Evolutionary conservation across 1,284 basidiomycete species (phyloP).

Genomic region (Ceratorhiza oryzae-sativae): DNA sequence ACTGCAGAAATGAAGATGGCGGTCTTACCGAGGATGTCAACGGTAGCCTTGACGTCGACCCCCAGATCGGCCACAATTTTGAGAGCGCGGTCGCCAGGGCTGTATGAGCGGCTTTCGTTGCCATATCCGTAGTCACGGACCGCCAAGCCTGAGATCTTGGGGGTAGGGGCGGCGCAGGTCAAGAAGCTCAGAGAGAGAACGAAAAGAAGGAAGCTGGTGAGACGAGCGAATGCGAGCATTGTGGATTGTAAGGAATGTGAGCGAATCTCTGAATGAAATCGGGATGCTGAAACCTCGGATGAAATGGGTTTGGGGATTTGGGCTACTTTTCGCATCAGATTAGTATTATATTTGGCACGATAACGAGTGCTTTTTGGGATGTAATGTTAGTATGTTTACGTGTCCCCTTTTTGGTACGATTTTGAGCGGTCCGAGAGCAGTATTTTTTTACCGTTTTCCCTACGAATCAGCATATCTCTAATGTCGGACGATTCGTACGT

Average conservation of each 20-base stretch:
- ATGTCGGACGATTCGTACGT: background rate
- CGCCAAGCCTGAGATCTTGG: background rate
- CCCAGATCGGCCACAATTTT: background rate
- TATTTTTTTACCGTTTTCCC: background rate
- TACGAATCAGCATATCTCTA: background rate
- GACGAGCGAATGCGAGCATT: too few species aligned
- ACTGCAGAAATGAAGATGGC: too few species aligned
- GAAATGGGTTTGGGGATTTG: background rate
- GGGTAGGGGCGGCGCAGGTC: background rate
- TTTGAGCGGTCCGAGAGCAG: background rate
- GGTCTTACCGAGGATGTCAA: too few species aligned
- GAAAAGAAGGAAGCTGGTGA: background rate
- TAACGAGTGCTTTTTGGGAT: background rate
- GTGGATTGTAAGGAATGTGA: too few species aligned
- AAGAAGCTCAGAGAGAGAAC: conserved; percentile 6
- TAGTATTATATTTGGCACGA: background rate
- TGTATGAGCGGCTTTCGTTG: background rate
- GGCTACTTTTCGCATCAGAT: background rate
- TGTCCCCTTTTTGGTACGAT: background rate
- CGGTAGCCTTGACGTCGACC: too few species aligned
- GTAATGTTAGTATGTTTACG: background rate
- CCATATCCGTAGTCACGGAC: too few species aligned
- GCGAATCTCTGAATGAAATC: background rate
- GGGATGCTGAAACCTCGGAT: background rate
- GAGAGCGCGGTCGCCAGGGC: background rate